Evolutionary conservation across 1,284 basidiomycete genomes (phyloP), one percentile per base, ranked within the genome.

Genomic region (Anthracocystis panici-leucophaei): DNA sequence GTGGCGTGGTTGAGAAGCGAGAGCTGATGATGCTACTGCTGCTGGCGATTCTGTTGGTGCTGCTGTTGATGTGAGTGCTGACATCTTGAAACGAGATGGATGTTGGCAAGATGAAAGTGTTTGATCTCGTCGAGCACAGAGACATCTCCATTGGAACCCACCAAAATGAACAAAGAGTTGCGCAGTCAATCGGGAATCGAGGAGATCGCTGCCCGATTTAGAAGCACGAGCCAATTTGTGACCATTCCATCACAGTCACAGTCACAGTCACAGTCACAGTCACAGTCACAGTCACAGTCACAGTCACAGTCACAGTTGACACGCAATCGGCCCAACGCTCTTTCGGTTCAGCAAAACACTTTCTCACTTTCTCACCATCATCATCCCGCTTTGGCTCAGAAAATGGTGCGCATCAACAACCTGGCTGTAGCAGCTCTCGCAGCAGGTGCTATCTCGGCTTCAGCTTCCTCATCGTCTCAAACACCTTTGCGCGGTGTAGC

Each of bases 391-490:
- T 27, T 20, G 29, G 11, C 29, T 18, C 21, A 29, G 29, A 21
- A 23, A 38, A 75, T 75, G 73, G 67, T 75, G 5, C 66, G 66
- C n/a, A 38, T 75, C 64, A 60, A 60, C 38, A 60, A 54, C 35
- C 29, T 75, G 16, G 64, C 67, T 14, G 53, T 66, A 8, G 63
- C 64, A 8, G 63, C 66, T 8, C 56, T 68, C n/a, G 71, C 65
- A 25, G 65, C 58, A 9, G 57, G 51, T 40, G 50, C 63, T 23
- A 44, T 61, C 33, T 66, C 62, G 3, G 56, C 66, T 25, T 63
- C 73, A 18, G 56, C 73, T 6, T 56, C 60, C 6, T 51, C 66
- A 10, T 59, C 55, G 0, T 46, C 41, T 18, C 20, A 20, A 31
- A 44, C 48, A 23, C 49, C 53, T 29, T 42, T 65, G 29, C 63